Evolutionary conservation across 139 green algal genomes (phyloP).

Genomic region (Nannochloris sp.): DNA sequence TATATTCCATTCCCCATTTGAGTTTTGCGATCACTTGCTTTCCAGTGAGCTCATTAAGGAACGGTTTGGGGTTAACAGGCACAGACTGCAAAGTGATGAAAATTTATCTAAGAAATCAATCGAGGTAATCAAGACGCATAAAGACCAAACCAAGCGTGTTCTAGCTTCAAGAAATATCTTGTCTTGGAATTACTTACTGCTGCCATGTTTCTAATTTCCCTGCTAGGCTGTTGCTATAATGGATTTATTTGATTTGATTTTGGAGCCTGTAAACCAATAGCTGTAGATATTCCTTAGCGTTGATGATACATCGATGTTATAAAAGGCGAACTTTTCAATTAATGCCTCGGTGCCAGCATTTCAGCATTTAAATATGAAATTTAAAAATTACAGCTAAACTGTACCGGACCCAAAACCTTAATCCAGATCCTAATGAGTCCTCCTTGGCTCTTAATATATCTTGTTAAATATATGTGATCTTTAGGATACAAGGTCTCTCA

Average conservation of each 20-base stretch:
- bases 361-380: neutral
- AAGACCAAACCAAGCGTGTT: too few relatives aligned
- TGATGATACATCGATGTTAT: neutral
- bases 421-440: too few relatives aligned
- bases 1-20: constrained; percentile 99
- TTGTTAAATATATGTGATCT: neutral
- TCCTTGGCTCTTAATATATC: too few relatives aligned
- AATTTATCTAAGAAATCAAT: too few relatives aligned
- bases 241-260: neutral
- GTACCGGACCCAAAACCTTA: too few relatives aligned
- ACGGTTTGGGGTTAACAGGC: constrained; percentile 96
- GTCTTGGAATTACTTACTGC: too few relatives aligned
- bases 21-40: constrained; percentile 95
- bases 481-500: neutral
- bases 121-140: too few relatives aligned
- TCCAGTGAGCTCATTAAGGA: constrained; percentile 90
- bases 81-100: constrained; percentile 49
- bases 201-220: neutral
- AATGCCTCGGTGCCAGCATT: too few relatives aligned
- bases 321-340: too few relatives aligned
- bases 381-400: neutral
- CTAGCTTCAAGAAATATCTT: too few relatives aligned
- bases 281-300: neutral
- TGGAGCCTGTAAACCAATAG: too few relatives aligned
- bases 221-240: neutral